Evolutionary conservation across 2,329 filamentous ascomycete genomes (phyloP).

Genomic region (Phaeomoniella chlamydospora): DNA sequence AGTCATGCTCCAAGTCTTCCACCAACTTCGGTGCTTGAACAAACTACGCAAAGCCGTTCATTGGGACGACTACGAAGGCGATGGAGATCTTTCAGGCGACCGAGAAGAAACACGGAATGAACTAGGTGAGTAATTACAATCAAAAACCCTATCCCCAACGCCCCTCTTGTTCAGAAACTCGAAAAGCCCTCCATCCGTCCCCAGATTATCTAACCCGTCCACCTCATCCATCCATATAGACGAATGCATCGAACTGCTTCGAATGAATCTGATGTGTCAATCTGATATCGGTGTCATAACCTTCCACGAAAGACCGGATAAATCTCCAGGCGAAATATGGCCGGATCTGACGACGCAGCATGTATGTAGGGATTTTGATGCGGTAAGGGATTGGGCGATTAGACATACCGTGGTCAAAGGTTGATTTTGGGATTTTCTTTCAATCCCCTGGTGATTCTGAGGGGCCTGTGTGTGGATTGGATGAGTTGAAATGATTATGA

Average conservation of each 20-base stretch:
- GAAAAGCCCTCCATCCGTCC: no score
- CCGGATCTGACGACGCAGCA: conserved; percentile 40
- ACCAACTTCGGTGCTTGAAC: conserved; percentile 40
- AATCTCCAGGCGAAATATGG: conserved; percentile 39
- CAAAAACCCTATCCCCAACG: neutral
- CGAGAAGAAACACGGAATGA: conserved; percentile 24
- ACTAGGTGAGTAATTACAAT: conserved; percentile 18
- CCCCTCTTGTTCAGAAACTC: neutral
- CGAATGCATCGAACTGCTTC: conserved; percentile 39
- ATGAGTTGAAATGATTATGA: no score
- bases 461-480: no score
- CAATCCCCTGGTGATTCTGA: neutral
- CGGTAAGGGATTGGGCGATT: conserved; percentile 35
- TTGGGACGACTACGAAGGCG: conserved; percentile 29
- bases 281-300: conserved; percentile 40
- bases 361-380: conserved; percentile 40
- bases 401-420: conserved; percentile 29
- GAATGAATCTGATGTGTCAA: conserved; percentile 41
- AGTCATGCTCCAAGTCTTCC: conserved; percentile 45
- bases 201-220: no score
- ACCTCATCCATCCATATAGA: conserved; percentile 21
- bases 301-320: conserved; percentile 33
- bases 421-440: neutral
- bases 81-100: conserved; percentile 27
- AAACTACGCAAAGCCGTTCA: conserved; percentile 33